Percentiles rank a stretch among this genome's conserved stretches.
Evolutionary conservation across 805 yeast species (phyloP).

Genomic region (Lipomyces spencermartinsiae): DNA sequence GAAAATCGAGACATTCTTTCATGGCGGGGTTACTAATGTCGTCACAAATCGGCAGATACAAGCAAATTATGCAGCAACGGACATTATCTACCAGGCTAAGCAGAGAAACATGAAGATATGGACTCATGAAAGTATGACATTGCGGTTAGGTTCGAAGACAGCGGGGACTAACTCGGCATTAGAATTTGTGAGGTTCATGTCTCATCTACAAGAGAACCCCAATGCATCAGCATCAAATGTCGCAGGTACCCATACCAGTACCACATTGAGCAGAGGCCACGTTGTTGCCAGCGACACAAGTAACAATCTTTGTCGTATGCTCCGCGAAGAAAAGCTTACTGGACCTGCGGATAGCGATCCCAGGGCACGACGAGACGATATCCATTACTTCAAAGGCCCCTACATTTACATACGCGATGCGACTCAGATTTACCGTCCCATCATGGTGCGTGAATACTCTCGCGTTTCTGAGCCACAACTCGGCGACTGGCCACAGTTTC

Average conservation of each 20-base stretch:
- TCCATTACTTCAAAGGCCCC: conserved; percentile 76
- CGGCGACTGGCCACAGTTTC: conserved; percentile 64
- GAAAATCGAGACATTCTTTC: conserved; percentile 64
- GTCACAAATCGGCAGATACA: conserved; percentile 66
- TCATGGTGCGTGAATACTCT: conserved; percentile 81
- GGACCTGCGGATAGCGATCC: conserved; percentile 93
- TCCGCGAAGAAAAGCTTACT: conserved; percentile 81
- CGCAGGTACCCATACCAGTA: not conserved
- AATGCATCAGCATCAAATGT: not conserved
- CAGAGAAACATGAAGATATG: conserved; percentile 76
- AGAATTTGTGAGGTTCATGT: conserved; percentile 32
- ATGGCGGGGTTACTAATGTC: conserved; percentile 72
- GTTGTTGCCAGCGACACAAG: conserved; percentile 24
- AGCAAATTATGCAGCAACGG: conserved; percentile 53
- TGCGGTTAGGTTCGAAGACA: not conserved
- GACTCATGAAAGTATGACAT: conserved; percentile 66
- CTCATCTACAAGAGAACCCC: conserved; percentile 31
- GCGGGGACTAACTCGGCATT: not conserved
- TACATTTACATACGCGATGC: conserved; percentile 83
- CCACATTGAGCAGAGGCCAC: not conserved
- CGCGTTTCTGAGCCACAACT: conserved; percentile 50
- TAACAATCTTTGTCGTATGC: conserved; percentile 56
- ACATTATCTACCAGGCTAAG: conserved; percentile 70
- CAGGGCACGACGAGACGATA: conserved; percentile 80
- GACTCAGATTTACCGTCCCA: conserved; percentile 77